Evolutionary conservation across 176 grass and related monocot species (phyloP).

Genomic region (Aegilops umbellulata): DNA sequence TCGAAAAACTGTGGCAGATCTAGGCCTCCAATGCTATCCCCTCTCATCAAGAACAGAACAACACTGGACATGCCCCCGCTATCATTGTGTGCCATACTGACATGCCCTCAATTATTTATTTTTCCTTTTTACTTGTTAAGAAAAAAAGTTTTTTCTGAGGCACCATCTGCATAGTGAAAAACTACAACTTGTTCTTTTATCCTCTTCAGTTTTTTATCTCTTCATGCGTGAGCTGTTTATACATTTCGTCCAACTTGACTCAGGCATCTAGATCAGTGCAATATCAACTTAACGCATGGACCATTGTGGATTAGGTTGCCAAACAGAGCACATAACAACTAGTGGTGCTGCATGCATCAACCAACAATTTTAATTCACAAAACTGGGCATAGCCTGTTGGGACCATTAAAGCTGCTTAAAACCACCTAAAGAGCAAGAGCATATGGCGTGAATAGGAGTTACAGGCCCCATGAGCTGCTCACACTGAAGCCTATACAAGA

Average conservation of each 20-base stretch:
- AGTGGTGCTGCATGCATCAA: conserved; percentile 2
- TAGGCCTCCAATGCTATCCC: neutral
- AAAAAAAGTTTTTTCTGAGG: conserved; percentile 25
- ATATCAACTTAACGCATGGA: neutral
- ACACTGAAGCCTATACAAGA: neutral
- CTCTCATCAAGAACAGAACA: conserved; percentile 33
- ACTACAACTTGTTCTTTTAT: neutral
- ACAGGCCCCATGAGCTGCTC: conserved; percentile 11
- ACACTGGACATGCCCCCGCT: conserved; percentile 24
- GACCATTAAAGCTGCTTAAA: conserved; percentile 17
- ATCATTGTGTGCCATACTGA: conserved; percentile 7
- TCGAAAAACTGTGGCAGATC: conserved; percentile 21
- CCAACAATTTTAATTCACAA: conserved; percentile 12
- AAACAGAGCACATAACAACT: neutral
- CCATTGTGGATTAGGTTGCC: conserved; percentile 14
- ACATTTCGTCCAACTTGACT: neutral
- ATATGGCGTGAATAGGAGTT: conserved; percentile 10
- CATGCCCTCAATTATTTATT: neutral
- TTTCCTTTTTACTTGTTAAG: neutral
- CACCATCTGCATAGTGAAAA: conserved; percentile 9
- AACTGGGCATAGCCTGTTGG: neutral
- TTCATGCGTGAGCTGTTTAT: conserved; percentile 16
- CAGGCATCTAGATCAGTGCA: neutral
- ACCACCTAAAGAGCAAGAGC: neutral
- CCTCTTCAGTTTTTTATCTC: too few species aligned